Evolutionary conservation across 768 basidiomycete genomes (phyloP).

Genomic region (Sporobolomyces roseus): DNA sequence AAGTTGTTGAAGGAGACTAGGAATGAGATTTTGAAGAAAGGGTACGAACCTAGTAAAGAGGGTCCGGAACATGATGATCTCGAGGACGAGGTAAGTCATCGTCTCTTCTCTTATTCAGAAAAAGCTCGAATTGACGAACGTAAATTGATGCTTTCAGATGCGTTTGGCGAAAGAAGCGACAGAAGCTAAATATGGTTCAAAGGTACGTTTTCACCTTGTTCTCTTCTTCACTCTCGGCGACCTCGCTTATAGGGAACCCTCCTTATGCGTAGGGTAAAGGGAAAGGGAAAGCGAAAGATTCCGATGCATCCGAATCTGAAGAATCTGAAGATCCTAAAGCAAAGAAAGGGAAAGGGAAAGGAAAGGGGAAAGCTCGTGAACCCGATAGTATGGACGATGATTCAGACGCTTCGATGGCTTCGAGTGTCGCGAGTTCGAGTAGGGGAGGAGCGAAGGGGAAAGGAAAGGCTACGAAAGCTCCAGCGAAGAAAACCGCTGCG

Average conservation of each 20-base stretch:
- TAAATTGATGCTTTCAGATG: conserved; percentile 43
- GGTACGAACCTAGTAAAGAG: conserved; percentile 38
- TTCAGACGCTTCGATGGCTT: conserved; percentile 29
- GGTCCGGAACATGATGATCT: conserved; percentile 49
- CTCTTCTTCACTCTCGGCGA: not conserved
- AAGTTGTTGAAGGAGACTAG: conserved; percentile 48
- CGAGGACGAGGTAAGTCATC: conserved; percentile 46
- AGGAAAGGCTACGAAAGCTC: conserved; percentile 8
- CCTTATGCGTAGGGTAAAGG: conserved; percentile 31
- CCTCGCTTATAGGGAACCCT: too few relatives aligned
- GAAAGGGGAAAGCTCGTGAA: conserved; percentile 23
- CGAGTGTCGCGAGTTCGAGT: too few relatives aligned
- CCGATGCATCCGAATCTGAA: not conserved
- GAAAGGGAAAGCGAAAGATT: conserved; percentile 17
- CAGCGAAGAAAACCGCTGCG: conserved; percentile 11
- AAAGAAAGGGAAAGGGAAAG: conserved; percentile 1
- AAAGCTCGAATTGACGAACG: too few relatives aligned
- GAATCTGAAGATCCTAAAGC: not conserved
- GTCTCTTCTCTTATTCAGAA: too few relatives aligned
- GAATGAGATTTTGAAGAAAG: conserved; percentile 38
- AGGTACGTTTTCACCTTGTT: conserved; percentile 11
- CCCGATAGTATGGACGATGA: conserved; percentile 33
- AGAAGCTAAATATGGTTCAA: conserved; percentile 38
- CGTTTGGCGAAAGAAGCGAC: conserved; percentile 46
- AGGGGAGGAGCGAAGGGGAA: conserved; percentile 9